Conservation (phyloP, 768 basidiomycete genomes). For the Leccinum olivaceopallidum region DNA sequence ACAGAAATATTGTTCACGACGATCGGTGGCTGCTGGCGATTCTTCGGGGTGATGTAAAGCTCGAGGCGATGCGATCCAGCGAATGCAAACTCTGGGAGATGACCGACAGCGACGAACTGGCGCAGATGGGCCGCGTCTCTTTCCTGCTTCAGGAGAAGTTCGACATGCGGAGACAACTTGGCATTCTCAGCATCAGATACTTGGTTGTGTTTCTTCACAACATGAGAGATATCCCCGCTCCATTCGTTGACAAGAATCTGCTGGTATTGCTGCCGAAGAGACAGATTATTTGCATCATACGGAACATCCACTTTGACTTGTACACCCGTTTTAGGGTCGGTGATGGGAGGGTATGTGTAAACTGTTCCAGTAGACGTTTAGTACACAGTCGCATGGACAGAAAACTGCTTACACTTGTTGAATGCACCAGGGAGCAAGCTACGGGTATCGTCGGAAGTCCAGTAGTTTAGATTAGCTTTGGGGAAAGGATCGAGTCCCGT, state of each 20-base stretch:
- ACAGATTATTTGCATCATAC: not conserved
- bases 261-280: slow-evolving; percentile 11
- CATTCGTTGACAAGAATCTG: slow-evolving; percentile 6
- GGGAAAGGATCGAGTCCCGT: too few species aligned
- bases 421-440: too few species aligned
- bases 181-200: not conserved
- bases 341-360: too few species aligned
- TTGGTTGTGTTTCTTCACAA: not conserved
- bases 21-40: not conserved
- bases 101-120: slow-evolving; percentile 6
- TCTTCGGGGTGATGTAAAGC: slow-evolving; percentile 12
- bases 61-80: slow-evolving; percentile 23
- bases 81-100: slow-evolving; percentile 21
- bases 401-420: too few species aligned
- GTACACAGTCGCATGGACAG: too few species aligned
- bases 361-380: too few species aligned
- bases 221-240: not conserved
- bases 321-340: too few species aligned
- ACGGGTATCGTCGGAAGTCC: too few species aligned
- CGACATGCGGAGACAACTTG: slow-evolving; percentile 1
- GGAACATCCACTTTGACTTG: not conserved
- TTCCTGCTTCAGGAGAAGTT: slow-evolving; percentile 8
- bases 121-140: not conserved
- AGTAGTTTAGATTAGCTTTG: too few species aligned
- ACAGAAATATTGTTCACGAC: slow-evolving; percentile 20